phyloP scores from a whole-genome alignment of 1,284 basidiomycete species.

The Prillingera fragicola region DNA sequence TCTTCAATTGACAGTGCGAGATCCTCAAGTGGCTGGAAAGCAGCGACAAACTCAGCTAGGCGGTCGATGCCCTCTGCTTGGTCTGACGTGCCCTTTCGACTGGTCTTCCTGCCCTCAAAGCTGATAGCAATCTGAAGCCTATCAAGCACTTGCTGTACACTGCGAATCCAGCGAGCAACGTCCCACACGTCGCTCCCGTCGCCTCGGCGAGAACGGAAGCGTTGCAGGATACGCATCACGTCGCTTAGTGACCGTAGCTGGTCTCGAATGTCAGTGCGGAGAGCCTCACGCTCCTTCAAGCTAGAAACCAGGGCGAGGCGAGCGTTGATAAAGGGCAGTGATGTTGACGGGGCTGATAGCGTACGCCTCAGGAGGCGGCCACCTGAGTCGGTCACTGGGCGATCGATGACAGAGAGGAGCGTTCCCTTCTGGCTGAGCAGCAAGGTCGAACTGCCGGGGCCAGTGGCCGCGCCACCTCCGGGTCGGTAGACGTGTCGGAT shows the following conservation, averaged over 20 bases:
- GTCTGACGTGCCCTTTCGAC: neutral
- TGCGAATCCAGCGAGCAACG: conserved; percentile 33
- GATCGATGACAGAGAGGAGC: conserved; percentile 67
- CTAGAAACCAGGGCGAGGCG: conserved; percentile 75
- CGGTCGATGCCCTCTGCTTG: conserved; percentile 17
- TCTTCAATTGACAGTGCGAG: conserved; percentile 59
- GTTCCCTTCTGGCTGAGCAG: conserved; percentile 51
- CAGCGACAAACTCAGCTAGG: conserved; percentile 53
- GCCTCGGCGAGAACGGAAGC: conserved; percentile 66
- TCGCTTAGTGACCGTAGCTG: conserved; percentile 63
- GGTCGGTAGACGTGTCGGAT: conserved; percentile 71
- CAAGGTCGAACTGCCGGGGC: conserved; percentile 4
- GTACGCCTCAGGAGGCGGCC: conserved; percentile 60
- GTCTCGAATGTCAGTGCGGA: conserved; percentile 63
- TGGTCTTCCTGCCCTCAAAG: conserved; percentile 6
- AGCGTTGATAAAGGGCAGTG: conserved; percentile 62
- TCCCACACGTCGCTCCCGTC: conserved; percentile 54
- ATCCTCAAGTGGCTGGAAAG: conserved; percentile 55
- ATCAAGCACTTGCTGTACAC: conserved; percentile 23
- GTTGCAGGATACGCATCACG: conserved; percentile 70
- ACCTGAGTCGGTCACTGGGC: conserved; percentile 74
- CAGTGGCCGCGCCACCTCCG: conserved; percentile 53
- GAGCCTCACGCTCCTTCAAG: conserved; percentile 60
- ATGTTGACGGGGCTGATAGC: conserved; percentile 62
- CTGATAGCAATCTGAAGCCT: conserved; percentile 12